Evolutionary conservation across 306 rosid genomes (phyloP), one percentile per base, ranked within the genome.

Genomic region (Castanospermum australe): DNA sequence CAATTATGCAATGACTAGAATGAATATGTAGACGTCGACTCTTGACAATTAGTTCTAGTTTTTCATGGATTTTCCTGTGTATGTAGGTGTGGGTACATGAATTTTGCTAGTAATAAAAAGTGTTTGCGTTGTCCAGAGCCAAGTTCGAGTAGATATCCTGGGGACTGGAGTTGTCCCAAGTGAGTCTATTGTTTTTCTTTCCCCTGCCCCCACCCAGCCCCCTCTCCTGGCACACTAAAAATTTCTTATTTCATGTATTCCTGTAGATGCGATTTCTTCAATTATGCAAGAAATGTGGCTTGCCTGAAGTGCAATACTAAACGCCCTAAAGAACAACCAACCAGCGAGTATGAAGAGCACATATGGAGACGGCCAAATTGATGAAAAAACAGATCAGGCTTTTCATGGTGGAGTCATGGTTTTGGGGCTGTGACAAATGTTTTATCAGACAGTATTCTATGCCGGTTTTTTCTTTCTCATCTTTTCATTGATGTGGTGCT

Each of bases 141-240:
- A 55, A 89, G 90, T 9, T 90, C 98, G 77, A 82, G 69, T 78
- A 80, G 79, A 78, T 71, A 48, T 33, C 82, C 83, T 18, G 92
- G 91, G 44, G 98, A 95, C 5, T 95, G 99, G 98, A 86, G 73
- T 84, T 93, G 98, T 76, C 96, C 97, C 65, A 84, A 84, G 99
- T 95, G 81, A 89, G 94, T 83, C 15, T 74, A 4, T 69, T 78
- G 73, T 42, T 36, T 62, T 71, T 75, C 71, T 64, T 45, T 8
- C 24, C 4, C 72, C 15, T 45, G 8, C 24, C 4, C 72, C 15
- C 14, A 3, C 15, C 61, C 32, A 10, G 22, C 12, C 57, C 5
- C 13, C 3, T 2, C 0, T 38, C 17, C 21, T 0, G 8, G 17
- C 35, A 10, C 2, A 1, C 0, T 17, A 13, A 12, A 11, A 17